A percentile compares a stretch with the other conserved stretches of the same genome.
Conservation (phyloP, 1,139 yeast genomes). For the Suhomyces anneliseae region DNA sequence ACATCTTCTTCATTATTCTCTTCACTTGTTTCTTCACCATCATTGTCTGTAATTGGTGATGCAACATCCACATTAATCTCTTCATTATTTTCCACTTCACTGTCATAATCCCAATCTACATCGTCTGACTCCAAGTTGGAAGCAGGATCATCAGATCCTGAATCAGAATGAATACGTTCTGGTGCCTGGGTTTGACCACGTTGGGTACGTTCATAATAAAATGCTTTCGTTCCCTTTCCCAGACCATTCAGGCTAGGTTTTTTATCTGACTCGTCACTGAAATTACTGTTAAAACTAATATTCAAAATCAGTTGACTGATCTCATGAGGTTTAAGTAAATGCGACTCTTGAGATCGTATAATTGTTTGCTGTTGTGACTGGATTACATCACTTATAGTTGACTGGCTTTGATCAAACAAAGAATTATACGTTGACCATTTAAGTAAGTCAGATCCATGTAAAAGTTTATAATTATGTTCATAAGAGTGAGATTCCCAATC, state of each 20-base stretch:
- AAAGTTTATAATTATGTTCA: slow-evolving; percentile 6
- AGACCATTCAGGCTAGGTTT: neutral
- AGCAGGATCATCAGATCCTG: no score
- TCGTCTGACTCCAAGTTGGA: neutral
- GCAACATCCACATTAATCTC: no score
- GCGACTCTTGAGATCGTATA: neutral
- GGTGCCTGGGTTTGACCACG: no score
- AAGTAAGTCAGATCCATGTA: slow-evolving; percentile 20
- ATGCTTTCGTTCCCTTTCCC: no score
- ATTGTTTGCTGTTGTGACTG: neutral
- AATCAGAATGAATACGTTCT: no score
- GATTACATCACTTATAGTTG: neutral
- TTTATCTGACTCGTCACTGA: slow-evolving; percentile 1
- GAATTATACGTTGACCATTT: slow-evolving; percentile 20
- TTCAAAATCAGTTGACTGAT: slow-evolving; percentile 9
- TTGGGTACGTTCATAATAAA: no score
- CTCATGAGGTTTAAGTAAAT: neutral
- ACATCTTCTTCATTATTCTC: slow-evolving; percentile 9
- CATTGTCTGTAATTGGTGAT: neutral
- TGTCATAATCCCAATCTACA: neutral
- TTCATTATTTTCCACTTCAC: neutral
- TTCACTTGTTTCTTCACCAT: neutral
- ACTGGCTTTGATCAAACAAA: slow-evolving; percentile 10
- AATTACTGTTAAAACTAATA: slow-evolving; percentile 11
- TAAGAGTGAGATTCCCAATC: slow-evolving; percentile 1